phyloP scores from a whole-genome alignment of 192 early-diverging fungal species.

The Podila minutissima region DNA sequence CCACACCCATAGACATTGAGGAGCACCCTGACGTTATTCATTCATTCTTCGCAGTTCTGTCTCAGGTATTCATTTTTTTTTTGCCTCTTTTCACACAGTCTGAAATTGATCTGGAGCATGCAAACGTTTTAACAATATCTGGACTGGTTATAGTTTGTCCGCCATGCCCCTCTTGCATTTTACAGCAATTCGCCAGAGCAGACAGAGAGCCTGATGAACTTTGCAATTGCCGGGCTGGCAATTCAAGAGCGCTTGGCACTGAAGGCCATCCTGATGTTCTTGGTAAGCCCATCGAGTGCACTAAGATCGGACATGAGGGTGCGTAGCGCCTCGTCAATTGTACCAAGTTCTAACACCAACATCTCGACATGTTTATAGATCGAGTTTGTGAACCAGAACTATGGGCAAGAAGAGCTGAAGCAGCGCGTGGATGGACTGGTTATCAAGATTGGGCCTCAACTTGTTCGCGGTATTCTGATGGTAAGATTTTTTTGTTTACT shows the following conservation, averaged over 20 bases:
- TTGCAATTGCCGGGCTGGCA: slow-evolving; percentile 59
- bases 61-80: slow-evolving; percentile 49
- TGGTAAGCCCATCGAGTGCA: slow-evolving; percentile 39
- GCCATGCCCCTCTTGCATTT: slow-evolving; percentile 60
- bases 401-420: slow-evolving; percentile 40
- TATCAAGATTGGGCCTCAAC: slow-evolving; percentile 51
- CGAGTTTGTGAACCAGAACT: slow-evolving; percentile 58
- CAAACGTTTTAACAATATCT: too few relatives aligned
- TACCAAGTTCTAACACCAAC: too few relatives aligned
- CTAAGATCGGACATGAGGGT: neutral
- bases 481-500: slow-evolving; percentile 27
- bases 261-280: slow-evolving; percentile 59
- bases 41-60: slow-evolving; percentile 59
- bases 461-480: slow-evolving; percentile 54
- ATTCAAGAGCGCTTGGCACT: slow-evolving; percentile 64
- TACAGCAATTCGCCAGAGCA: slow-evolving; percentile 58
- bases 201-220: slow-evolving; percentile 53
- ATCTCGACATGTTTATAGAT: slow-evolving; percentile 27
- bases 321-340: too few relatives aligned
- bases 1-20: slow-evolving; percentile 58
- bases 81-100: neutral
- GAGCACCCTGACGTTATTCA: slow-evolving; percentile 60
- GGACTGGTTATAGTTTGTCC: slow-evolving; percentile 41
- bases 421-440: slow-evolving; percentile 52
- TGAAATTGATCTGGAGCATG: too few relatives aligned